phyloP scores from a whole-genome alignment of 805 yeast genomes.

The Candida hispaniensis region DNA sequence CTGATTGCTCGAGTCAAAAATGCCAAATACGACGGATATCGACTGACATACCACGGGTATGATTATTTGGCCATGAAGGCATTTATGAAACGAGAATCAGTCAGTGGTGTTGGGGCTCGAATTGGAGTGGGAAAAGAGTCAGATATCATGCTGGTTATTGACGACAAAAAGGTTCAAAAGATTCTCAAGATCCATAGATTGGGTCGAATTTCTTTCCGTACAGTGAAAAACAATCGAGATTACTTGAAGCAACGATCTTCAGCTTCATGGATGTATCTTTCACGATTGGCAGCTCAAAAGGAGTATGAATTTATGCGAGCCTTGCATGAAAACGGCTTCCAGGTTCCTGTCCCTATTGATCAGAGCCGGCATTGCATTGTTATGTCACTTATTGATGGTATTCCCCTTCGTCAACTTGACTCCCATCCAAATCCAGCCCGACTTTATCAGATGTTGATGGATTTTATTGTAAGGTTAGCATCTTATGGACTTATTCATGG shows the following conservation, averaged over 20 bases:
- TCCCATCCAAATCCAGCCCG: conserved; percentile 58
- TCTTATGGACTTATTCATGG: conserved; percentile 90
- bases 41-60: conserved; percentile 78
- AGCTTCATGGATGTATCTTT: conserved; percentile 87
- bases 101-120: conserved; percentile 57
- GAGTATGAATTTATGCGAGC: conserved; percentile 83
- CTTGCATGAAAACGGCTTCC: conserved; percentile 61
- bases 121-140: conserved; percentile 53
- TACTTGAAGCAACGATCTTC: conserved; percentile 62
- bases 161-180: conserved; percentile 32
- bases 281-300: conserved; percentile 82
- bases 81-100: conserved; percentile 59
- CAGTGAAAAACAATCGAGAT: conserved; percentile 90
- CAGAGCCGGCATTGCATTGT: conserved; percentile 83
- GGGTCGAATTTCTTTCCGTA: conserved; percentile 87
- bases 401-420: conserved; percentile 74
- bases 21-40: conserved; percentile 91
- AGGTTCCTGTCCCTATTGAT: conserved; percentile 83
- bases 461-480: conserved; percentile 71
- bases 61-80: conserved; percentile 87
- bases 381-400: conserved; percentile 87
- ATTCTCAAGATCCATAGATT: conserved; percentile 86
- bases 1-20: conserved; percentile 70
- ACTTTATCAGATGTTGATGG: conserved; percentile 78
- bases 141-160: conserved; percentile 79